Base-by-base conservation (phyloP, 257 asterid genomes). In the Primulina tabacum region DNA sequence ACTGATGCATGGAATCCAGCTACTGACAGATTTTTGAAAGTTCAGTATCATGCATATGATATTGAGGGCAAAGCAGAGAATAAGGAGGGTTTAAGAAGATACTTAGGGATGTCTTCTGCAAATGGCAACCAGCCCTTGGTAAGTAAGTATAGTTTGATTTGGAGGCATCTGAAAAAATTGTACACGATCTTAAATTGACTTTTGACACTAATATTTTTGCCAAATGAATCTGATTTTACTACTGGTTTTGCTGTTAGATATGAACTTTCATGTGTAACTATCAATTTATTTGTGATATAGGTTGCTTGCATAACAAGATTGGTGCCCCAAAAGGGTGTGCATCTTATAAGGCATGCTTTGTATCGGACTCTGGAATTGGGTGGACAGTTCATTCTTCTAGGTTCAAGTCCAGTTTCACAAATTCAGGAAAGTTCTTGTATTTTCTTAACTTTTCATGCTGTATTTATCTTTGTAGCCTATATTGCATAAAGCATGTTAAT, bases 301-400 rank as follows among this genome's bases (percentile, higher is more conserved):
- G 95, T 93, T 80, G 88, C 95, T 64, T 93, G 96, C 89, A 89
- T 93, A 73, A 90, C 97, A 70, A 89, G 99, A 82, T 81, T 93
- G 92, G 99, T 93, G 37, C 96, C 99, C 65, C 99, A 90, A 77
- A 93, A 93, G 76, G 99, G 99, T 58, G 97, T 90, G 40, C 96
- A 93, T 89, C 96, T 93, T 71, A 89, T 93, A 75, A 83, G 96
- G 82, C 95, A 93, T 85, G 97, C 99, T 70, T 71, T 93, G 73
- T 93, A 84, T 73, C 83, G 84, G 77, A 90, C 96, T 52, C 68
- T 93, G 84, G 99, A 93, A 73, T 67, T 90, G 66, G 99, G 96
- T 69, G 99, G 99, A 37, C 99, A 93, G 73, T 93, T 93, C 24
- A 86, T 93, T 75, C 99, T 93, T 77, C 96, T 93, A 64, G 99